Percentiles rank a stretch among this genome's conserved stretches.
Evolutionary conservation across 202 grass and related monocot species (phyloP).

Genomic region (Zizania palustris): DNA sequence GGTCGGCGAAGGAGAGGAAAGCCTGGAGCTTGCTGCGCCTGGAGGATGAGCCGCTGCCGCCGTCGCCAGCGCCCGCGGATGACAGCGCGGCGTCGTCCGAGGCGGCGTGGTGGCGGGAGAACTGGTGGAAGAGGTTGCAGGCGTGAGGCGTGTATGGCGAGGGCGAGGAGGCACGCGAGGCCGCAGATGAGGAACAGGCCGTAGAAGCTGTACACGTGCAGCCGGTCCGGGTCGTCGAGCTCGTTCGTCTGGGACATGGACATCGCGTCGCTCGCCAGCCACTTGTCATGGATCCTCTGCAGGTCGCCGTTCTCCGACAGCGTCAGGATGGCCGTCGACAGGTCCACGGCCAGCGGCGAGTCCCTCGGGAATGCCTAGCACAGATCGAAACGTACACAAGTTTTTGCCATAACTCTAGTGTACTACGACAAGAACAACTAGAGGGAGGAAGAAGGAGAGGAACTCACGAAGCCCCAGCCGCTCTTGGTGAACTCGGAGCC

Average conservation of each 20-base stretch:
- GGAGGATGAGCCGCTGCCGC: conserved; percentile 18
- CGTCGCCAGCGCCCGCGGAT: not conserved
- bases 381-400: not conserved
- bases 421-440: too few relatives aligned
- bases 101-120: conserved; percentile 35
- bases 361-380: conserved; percentile 67
- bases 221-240: conserved; percentile 47
- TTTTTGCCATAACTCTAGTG: not conserved
- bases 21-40: conserved; percentile 38
- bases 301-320: conserved; percentile 91
- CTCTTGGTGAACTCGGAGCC: conserved; percentile 80
- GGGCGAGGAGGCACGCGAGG: conserved; percentile 53
- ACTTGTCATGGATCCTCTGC: conserved; percentile 75
- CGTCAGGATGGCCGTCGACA: conserved; percentile 76
- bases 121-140: conserved; percentile 49
- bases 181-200: conserved; percentile 77
- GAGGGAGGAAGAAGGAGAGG: not conserved
- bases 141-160: conserved; percentile 65
- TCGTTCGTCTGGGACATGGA: conserved; percentile 21
- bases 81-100: not conserved
- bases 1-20: conserved; percentile 78
- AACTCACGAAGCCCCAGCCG: conserved; percentile 88
- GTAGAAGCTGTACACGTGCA: conserved; percentile 71
- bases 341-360: conserved; percentile 62
- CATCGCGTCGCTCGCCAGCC: conserved; percentile 44